Conservation (phyloP, 2,329 filamentous ascomycete genomes). For the Plenodomus biglobosus region DNA sequence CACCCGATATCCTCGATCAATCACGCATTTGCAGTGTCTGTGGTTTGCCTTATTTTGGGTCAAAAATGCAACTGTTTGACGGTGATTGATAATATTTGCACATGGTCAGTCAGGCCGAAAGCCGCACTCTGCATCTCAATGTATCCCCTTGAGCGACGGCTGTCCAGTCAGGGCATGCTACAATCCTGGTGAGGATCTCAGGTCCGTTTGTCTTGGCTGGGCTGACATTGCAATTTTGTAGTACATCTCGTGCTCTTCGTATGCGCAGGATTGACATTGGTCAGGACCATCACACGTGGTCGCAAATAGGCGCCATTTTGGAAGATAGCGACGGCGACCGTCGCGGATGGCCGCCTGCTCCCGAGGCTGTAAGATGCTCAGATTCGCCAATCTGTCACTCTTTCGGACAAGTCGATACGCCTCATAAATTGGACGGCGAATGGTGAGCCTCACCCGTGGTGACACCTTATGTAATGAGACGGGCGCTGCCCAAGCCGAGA, state of each 20-base stretch:
- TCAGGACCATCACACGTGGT: conserved; percentile 17
- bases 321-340: conserved; percentile 13
- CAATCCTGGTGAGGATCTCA: conserved; percentile 29
- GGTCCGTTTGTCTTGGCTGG: conserved; percentile 21
- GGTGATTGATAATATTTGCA: background rate
- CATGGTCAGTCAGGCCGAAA: background rate
- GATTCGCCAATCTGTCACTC: conserved; percentile 10
- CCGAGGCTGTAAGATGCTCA: conserved; percentile 16
- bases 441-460: conserved; percentile 17
- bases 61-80: background rate
- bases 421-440: conserved; percentile 9
- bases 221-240: conserved; percentile 8
- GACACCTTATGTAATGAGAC: conserved; percentile 23
- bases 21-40: background rate
- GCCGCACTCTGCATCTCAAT: background rate
- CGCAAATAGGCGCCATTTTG: conserved; percentile 14
- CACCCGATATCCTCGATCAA: background rate
- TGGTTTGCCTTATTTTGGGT: background rate
- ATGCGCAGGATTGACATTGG: conserved; percentile 9
- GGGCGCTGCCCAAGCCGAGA: conserved; percentile 12
- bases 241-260: conserved; percentile 15
- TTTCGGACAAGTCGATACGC: conserved; percentile 14
- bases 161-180: conserved; percentile 16
- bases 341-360: conserved; percentile 23
- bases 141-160: conserved; percentile 1